Evolutionary conservation across 2,329 filamentous ascomycete species (phyloP), one percentile per base, ranked within the genome.

Genomic region (Cercospora janseana): DNA sequence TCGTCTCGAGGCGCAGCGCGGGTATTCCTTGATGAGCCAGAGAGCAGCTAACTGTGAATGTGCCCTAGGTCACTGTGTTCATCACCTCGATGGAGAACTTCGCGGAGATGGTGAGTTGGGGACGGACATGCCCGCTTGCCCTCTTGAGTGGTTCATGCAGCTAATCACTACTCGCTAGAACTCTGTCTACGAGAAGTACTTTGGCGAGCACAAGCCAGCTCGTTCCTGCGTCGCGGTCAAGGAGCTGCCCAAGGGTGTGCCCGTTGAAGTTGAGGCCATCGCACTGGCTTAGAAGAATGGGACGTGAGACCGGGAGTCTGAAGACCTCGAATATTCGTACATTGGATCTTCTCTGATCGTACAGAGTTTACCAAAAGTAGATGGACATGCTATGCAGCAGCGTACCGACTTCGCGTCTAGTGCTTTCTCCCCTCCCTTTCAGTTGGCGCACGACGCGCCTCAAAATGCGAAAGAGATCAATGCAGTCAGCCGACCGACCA

Each of bases 1-100:
- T 32, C 13, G 21, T 24, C 27, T n/a, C n/a, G n/a, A 37, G 15
- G 34, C 15, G 34, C 34, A 37, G 21, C 15, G 15, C 16, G 16
- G 12, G 5, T n/a, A 5, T n/a, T 32, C 29, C 29, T 32, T 37
- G 15, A 6, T 15, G 7, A 16, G 21, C 43, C 29, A 31, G 28
- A 23, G 29, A 28, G 43, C 34, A 46, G 28, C 28, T 45, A 20
- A 47, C 44, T 26, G 9, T 35, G 20, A 9, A n/a, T 27, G 43
- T 27, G 28, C 29, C 20, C 20, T 27, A 75, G 72, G 68, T 70
- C 61, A 76, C 71, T 45, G 86, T 95, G 67, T 97, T 96, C 79
- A 75, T 97, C 55, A 85, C 86, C 43, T 87, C 94, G 72, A 97
- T 97, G 92, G 81, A 79, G 57, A 79, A 93, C 73, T 97, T 97